phyloP scores from a whole-genome alignment of 2,329 filamentous ascomycete genomes.

The Diaporthe citriasiana region DNA sequence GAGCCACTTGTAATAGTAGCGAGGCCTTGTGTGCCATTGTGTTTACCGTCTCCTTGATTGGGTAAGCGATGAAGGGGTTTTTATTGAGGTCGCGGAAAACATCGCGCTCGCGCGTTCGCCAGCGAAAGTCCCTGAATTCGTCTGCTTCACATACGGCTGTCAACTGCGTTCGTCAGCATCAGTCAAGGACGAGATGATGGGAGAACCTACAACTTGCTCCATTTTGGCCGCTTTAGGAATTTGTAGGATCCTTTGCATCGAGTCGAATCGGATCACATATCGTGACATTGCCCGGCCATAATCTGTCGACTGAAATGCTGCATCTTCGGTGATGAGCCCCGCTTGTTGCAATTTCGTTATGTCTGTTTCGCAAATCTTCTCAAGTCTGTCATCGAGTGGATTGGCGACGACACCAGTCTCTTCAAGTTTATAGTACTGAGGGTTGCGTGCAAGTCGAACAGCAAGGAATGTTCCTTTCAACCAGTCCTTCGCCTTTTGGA shows the following conservation, averaged over 20 bases:
- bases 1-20: conserved; percentile 80
- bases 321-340: conserved; percentile 65
- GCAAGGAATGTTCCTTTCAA: conserved; percentile 83
- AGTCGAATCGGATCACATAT: conserved; percentile 85
- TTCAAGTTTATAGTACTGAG: conserved; percentile 75
- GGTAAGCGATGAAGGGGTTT: conserved; percentile 76
- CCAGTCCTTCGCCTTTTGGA: conserved; percentile 79
- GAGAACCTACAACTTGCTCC: conserved; percentile 74
- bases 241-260: conserved; percentile 79
- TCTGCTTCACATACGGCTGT: conserved; percentile 75
- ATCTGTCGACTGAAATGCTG: conserved; percentile 73
- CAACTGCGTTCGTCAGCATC: conserved; percentile 63
- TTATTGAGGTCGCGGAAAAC: conserved; percentile 81
- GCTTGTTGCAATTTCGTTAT: conserved; percentile 74
- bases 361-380: conserved; percentile 78
- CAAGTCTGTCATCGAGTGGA: conserved; percentile 70
- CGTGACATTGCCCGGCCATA: conserved; percentile 86
- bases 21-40: conserved; percentile 81
- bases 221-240: conserved; percentile 73
- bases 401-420: conserved; percentile 66
- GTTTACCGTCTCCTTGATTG: conserved; percentile 76
- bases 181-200: not conserved
- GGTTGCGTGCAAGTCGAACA: conserved; percentile 80
- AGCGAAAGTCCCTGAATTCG: conserved; percentile 80
- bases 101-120: conserved; percentile 77